Percentiles rank a stretch among this genome's conserved stretches.
Conservation (phyloP, 2,329 filamentous ascomycete species). For the Cytospora mali region DNA sequence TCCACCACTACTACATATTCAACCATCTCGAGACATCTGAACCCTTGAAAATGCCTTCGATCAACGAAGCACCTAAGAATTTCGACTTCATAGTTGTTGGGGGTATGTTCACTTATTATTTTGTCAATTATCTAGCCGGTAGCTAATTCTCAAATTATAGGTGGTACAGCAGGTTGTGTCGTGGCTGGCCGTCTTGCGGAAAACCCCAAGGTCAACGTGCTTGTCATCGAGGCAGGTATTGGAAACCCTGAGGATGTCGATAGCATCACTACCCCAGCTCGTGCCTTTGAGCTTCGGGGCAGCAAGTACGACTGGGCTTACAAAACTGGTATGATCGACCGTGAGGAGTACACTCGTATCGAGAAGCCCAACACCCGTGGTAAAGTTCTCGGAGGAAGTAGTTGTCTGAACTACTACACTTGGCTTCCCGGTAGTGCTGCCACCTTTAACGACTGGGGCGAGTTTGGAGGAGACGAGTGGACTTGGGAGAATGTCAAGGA, state of each 20-base stretch:
- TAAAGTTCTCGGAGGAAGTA: conserved; percentile 61
- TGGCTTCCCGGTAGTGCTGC: conserved; percentile 61
- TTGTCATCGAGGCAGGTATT: conserved; percentile 52
- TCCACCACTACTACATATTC: not conserved
- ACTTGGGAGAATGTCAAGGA: conserved; percentile 54
- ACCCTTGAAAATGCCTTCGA: conserved; percentile 28
- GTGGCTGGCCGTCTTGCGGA: conserved; percentile 56
- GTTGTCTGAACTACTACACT: conserved; percentile 64
- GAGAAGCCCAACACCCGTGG: conserved; percentile 66
- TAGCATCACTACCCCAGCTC: conserved; percentile 55
- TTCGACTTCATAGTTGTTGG: conserved; percentile 47
- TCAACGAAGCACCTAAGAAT: conserved; percentile 23
- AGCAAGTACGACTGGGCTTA: conserved; percentile 63
- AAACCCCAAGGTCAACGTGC: conserved; percentile 48
- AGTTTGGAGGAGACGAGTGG: conserved; percentile 70
- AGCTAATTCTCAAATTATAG: conserved; percentile 31
- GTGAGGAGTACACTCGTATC: conserved; percentile 60
- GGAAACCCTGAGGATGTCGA: conserved; percentile 52
- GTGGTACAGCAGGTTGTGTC: conserved; percentile 51
- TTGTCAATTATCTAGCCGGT: not conserved
- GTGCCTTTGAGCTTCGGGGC: conserved; percentile 55
- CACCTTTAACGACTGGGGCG: conserved; percentile 70
- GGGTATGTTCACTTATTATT: conserved; percentile 26
- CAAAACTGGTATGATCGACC: conserved; percentile 63
- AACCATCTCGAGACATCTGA: not conserved